Conservation (phyloP, 2,329 filamentous ascomycete species). For the Cladosporium sp. region DNA sequence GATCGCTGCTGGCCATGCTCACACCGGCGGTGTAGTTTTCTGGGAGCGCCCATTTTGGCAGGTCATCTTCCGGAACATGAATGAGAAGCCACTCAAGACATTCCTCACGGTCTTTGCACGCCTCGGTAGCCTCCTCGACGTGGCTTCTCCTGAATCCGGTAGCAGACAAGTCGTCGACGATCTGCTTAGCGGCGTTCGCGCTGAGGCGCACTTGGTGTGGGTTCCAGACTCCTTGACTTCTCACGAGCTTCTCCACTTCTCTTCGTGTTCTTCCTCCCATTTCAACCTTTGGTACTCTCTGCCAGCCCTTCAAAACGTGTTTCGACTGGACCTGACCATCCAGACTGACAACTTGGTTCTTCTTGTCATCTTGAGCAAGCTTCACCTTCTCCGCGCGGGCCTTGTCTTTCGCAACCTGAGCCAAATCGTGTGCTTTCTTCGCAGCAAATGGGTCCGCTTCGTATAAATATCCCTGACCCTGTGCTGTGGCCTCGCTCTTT, state of each 20-base stretch:
- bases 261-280: constrained; percentile 78
- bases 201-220: constrained; percentile 66
- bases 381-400: constrained; percentile 67
- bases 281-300: constrained; percentile 80
- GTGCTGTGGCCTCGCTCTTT: constrained; percentile 74
- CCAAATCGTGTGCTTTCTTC: constrained; percentile 71
- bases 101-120: constrained; percentile 90
- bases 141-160: constrained; percentile 87
- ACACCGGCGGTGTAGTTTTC: constrained; percentile 89
- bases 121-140: constrained; percentile 76
- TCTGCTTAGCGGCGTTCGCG: constrained; percentile 49
- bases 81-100: constrained; percentile 93
- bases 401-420: constrained; percentile 70
- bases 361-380: constrained; percentile 47
- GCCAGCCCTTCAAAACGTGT: constrained; percentile 62
- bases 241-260: constrained; percentile 73
- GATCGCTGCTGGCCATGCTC: constrained; percentile 73
- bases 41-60: constrained; percentile 88
- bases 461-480: constrained; percentile 81
- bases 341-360: constrained; percentile 49
- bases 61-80: constrained; percentile 92
- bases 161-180: constrained; percentile 69
- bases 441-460: constrained; percentile 90
- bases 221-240: constrained; percentile 81
- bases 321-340: constrained; percentile 35